Base-by-base conservation (phyloP, 2,329 filamentous ascomycete genomes). In the Cercospora brassicicola region DNA sequence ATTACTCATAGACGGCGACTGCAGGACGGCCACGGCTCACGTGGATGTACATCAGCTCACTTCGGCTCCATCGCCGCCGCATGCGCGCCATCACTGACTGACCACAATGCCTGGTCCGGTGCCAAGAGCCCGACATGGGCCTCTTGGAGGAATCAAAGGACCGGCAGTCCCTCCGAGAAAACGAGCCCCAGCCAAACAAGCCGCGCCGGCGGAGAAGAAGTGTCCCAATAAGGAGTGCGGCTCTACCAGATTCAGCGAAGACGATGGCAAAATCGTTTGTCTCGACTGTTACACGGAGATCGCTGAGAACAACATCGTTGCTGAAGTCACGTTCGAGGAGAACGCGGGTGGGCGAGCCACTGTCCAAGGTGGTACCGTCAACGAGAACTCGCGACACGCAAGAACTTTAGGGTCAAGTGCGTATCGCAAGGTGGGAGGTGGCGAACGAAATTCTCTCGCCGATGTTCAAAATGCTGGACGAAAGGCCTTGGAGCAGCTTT, bases 281-380 rank as follows among this genome's bases (percentile, higher is more conserved):
- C 88, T 89, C 69, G 90, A 88, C 57, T 98, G 95, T 79, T 94
- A 93, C 85, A 90, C 88, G 68, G 88, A 97, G 72, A 88, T 94
- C 65, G 90, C 91, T 73, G 91, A 96, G 77, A 90, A 89, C 77
- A 93, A 96, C 76, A 97, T 98, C 70, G 94, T 97, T 67, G 88
- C 93, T 59, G 95, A 99, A 79, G 88, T 98, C 70, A 90, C 90
- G 23, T 99, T 98, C 76, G 93, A 93, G 72, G 94, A 99, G 82
- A 91, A 89, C 30, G 88, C 92, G 0, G 89, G 88, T 36, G 95
- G 95, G 75, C 93, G 92, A 59, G 94, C 94, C 62, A 87, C 96
- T 61, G 93, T 97, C 18, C 93, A 97, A 79, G 95, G 95, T 78
- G 94, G 90, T 70, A 96, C 90, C 77, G 89, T 99, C 69, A 90